phyloP scores from a whole-genome alignment of 73 alveolate genomes.

The Paraurostyla sp. region DNA sequence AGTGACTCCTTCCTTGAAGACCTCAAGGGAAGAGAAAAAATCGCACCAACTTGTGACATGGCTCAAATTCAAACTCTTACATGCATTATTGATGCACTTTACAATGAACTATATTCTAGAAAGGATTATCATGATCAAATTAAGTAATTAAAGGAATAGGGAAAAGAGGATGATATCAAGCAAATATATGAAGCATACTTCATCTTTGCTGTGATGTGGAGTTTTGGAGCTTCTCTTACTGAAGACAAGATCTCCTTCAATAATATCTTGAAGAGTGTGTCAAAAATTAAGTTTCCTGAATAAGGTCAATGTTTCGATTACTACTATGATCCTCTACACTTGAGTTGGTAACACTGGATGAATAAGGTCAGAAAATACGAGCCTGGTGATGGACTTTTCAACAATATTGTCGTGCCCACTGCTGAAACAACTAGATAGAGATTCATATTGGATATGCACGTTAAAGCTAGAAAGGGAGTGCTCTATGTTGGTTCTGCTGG shows the following conservation, averaged over 20 bases:
- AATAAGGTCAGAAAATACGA: constrained; percentile 88
- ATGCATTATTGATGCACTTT: constrained; percentile 87
- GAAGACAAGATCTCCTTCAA: constrained; percentile 94
- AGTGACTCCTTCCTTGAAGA: constrained; percentile 75
- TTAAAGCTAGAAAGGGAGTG: constrained; percentile 92
- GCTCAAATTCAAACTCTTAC: constrained; percentile 85
- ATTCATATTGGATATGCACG: constrained; percentile 92
- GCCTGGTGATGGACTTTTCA: constrained; percentile 95
- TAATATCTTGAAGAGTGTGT: constrained; percentile 85
- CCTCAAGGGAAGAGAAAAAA: constrained; percentile 73
- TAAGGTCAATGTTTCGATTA: constrained; percentile 95
- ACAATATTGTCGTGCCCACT: constrained; percentile 97
- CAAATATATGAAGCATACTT: constrained; percentile 95
- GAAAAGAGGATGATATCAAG: constrained; percentile 84
- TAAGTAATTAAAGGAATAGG: constrained; percentile 62
- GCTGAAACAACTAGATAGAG: constrained; percentile 97
- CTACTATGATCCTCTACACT: constrained; percentile 87
- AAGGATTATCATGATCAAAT: constrained; percentile 67
- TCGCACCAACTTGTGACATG: constrained; percentile 88
- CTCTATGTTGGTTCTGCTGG: constrained; percentile 99
- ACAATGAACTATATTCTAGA: constrained; percentile 69
- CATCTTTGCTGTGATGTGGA: constrained; percentile 97
- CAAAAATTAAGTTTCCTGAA: constrained; percentile 96
- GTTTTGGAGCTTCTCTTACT: constrained; percentile 96
- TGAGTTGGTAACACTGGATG: constrained; percentile 98